Evolutionary conservation across 805 yeast species (phyloP).

Genomic region (Suhomyces sp.): DNA sequence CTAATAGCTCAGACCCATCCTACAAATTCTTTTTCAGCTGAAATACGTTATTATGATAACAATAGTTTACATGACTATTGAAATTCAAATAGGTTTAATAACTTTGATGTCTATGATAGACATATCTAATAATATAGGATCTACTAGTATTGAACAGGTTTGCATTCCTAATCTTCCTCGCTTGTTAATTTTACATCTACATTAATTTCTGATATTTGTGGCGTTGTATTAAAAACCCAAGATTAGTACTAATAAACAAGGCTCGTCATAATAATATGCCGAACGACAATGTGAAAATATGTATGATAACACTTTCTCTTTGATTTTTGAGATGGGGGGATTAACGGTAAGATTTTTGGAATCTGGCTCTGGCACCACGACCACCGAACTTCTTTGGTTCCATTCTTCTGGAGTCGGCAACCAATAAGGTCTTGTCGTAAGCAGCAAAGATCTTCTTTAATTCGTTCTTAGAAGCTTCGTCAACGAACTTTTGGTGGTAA

Average conservation of each 20-base stretch:
- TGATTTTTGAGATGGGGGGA: constrained; percentile 2
- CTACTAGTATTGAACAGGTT: background rate
- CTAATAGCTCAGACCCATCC: background rate
- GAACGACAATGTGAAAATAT: constrained; percentile 12
- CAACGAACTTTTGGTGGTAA: constrained; percentile 98
- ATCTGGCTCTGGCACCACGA: constrained; percentile 99
- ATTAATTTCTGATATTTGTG: constrained; percentile 2
- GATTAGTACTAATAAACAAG: constrained; percentile 9
- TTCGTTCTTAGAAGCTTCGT: constrained; percentile 99
- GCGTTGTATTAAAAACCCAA: constrained; percentile 9
- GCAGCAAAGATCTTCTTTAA: constrained; percentile 95
- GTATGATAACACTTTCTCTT: constrained; percentile 14
- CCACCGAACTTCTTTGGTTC: constrained; percentile 99
- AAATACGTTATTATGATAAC: too few relatives aligned
- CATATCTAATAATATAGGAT: background rate
- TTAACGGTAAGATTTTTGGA: constrained; percentile 99
- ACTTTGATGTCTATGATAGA: too few relatives aligned
- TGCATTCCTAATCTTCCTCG: background rate
- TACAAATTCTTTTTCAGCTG: background rate
- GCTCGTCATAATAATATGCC: constrained; percentile 4
- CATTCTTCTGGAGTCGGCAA: constrained; percentile 99
- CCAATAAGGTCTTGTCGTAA: constrained; percentile 99
- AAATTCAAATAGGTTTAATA: too few relatives aligned
- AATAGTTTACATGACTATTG: too few relatives aligned
- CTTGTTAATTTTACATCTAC: background rate